Percentiles rank a stretch among this genome's conserved stretches.
Conservation (phyloP, 306 rosid genomes). For the Fragaria vesca region DNA sequence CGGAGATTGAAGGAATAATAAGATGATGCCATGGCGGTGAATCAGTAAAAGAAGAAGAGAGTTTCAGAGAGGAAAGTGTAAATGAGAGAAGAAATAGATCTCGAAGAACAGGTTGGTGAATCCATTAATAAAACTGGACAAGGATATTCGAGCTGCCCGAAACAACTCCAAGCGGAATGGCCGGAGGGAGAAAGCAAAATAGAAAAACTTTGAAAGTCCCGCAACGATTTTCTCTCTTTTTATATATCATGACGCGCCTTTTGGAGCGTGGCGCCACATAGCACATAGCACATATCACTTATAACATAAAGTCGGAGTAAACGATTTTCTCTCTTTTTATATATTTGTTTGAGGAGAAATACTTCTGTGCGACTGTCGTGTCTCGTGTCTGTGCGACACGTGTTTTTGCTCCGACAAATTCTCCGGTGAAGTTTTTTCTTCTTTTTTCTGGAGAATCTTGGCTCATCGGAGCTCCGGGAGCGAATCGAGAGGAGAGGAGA, state of each 20-base stretch:
- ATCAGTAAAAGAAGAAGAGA: conserved; percentile 16
- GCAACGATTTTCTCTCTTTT: neutral
- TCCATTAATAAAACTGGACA: neutral
- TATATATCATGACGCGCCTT: neutral
- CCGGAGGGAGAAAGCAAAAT: conserved; percentile 1
- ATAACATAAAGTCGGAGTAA: too few relatives aligned
- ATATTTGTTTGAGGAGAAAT: too few relatives aligned
- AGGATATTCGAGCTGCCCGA: neutral
- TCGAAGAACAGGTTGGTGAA: conserved; percentile 15
- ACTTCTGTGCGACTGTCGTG: too few relatives aligned
- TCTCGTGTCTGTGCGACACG: too few relatives aligned
- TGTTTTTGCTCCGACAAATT: too few relatives aligned
- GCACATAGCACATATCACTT: too few relatives aligned
- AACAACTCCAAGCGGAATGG: too few relatives aligned
- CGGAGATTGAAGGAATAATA: conserved; percentile 33
- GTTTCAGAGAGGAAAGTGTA: neutral
- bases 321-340: too few relatives aligned
- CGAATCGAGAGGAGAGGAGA: neutral
- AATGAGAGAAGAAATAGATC: conserved; percentile 31
- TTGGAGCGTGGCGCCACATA: neutral
- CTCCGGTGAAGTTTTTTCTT: too few relatives aligned
- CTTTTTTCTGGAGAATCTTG: neutral
- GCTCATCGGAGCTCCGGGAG: too few relatives aligned
- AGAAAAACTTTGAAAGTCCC: conserved; percentile 5
- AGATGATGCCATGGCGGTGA: conserved; percentile 34